phyloP scores from a whole-genome alignment of 805 yeast genomes.

The Sugiyamaella smithiae region DNA sequence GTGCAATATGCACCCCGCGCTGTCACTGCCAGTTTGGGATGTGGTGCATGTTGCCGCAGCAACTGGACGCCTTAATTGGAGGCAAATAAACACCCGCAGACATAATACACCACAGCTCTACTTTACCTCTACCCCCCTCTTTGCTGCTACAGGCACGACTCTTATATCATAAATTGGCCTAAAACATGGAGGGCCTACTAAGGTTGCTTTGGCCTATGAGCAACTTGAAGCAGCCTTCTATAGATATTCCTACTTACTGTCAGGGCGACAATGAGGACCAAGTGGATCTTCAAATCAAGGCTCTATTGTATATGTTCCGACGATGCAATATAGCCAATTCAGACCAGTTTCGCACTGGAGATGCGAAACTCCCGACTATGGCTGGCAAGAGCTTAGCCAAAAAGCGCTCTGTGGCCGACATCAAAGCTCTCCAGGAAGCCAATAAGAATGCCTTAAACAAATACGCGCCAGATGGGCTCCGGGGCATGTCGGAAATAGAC shows the following conservation, averaged over 20 bases:
- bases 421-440: conserved; percentile 8
- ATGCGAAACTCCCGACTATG: conserved; percentile 4
- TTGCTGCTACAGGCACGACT: too few species aligned
- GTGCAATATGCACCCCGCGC: too few species aligned
- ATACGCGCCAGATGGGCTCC: conserved; percentile 12
- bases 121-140: too few species aligned
- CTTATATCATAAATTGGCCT: too few species aligned
- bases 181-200: conserved; percentile 21
- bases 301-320: conserved; percentile 56
- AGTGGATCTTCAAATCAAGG: conserved; percentile 58
- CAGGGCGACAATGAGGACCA: conserved; percentile 53
- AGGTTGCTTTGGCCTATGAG: conserved; percentile 26
- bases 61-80: not conserved
- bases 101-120: too few species aligned
- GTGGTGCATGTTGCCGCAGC: conserved; percentile 3
- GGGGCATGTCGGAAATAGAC: conserved; percentile 27
- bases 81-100: conserved; percentile 7
- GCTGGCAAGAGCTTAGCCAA: not conserved
- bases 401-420: conserved; percentile 13
- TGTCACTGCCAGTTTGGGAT: too few species aligned
- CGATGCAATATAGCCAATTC: conserved; percentile 46
- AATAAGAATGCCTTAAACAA: conserved; percentile 9
- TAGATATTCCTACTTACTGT: conserved; percentile 49
- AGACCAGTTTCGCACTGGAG: conserved; percentile 37
- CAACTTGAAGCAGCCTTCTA: conserved; percentile 20